Evolutionary conservation across 2,329 filamentous ascomycete genomes (phyloP), one percentile per base, ranked within the genome.

Genomic region (Cladosporium sp.): DNA sequence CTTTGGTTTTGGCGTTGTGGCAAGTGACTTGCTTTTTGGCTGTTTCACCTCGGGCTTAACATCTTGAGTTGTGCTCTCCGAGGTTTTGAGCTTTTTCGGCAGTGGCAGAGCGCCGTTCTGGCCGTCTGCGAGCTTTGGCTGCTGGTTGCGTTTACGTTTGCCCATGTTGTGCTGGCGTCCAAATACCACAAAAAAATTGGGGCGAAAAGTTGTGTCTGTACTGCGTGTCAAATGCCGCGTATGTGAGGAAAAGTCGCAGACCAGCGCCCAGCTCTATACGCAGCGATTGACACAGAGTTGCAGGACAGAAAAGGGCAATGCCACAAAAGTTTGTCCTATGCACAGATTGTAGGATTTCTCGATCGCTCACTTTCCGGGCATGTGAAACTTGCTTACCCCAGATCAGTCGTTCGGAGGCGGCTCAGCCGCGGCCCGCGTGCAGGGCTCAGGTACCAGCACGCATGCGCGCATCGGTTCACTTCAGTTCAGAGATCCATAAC

Each of bases 131-230:
- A 37, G 9, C 19, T 37, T 17, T n/a, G 50, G 17, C 12, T 32
- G 13, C 40, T 55, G 52, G 28, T 47, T 47, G 34, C 40, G 52
- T 28, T 55, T 55, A 32, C 52, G 52, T 55, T 55, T 55, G 32
- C 17, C 52, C 52, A 55, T 55, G 24, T 12, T 13, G 24, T 44
- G 8, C 25, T 24, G 24, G 34, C 35, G 49, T 39, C 19, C 10
- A 12, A 13, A n/a, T 25, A 7, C 15, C 24, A 36, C n/a, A 15
- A 17, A 28, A 45, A 28, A 10, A 25, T 3, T 2, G n/a, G 28
- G 13, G 6, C 6, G 8, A 32, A n/a, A 28, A n/a, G 13, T 12
- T 17, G 42, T 28, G 9, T 12, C 24, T 28, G 42, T 28, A 4
- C 17, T 7, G 22, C n/a, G 24, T 45, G 7, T n/a, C 10, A 13